Base-by-base conservation (phyloP, 1,139 yeast genomes). In the Hansenula sp. region DNA sequence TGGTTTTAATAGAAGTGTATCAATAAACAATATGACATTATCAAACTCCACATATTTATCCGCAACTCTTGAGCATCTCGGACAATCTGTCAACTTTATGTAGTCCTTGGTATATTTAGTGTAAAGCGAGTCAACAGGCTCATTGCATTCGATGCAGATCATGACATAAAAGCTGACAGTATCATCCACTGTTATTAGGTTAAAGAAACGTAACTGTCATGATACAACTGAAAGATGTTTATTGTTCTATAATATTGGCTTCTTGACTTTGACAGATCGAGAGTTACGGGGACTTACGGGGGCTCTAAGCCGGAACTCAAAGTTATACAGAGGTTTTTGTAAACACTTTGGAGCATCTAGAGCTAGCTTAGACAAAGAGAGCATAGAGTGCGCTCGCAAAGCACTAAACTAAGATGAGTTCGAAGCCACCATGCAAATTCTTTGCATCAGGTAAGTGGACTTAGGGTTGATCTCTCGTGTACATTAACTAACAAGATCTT, bases 21-120 rank as follows among this genome's bases (percentile, higher is more conserved):
- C 99, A 32, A 94, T 81, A 58, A 89, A 86, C 27, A 93, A 68
- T 2, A 93, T 69, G 18, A 91, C 95, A 43, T 81, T 77, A 62
- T 93, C 99, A 53, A 82, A 85, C 60, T 93, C 99, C 34, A 93
- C 84, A 65, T 94, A 93, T 61, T 86, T 85, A 65, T 93, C 99
- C 2, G 93, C 96, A 16, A 87, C 80, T 44, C 74, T 70, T 37
- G 77, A 74, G 61, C 99, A 93, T 25, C 67, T 62, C 1, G 79
- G 71, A 57, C 99, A 93, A 37, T 84, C 82, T 0, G 96, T 84
- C 41, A 90, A 74, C 51, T 86, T 80, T 41, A 91, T 87, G 55
- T 90, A 91, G 40, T 84, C 81, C 45, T 84, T 83, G 37, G 93
- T 79, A 64, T 87, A 90, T 50, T 73, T 74, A 21, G 85, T 81